A percentile compares a stretch with the other conserved stretches of the same genome.
Conservation (phyloP, 768 basidiomycete species). For the Leccinum longicurvipes region DNA sequence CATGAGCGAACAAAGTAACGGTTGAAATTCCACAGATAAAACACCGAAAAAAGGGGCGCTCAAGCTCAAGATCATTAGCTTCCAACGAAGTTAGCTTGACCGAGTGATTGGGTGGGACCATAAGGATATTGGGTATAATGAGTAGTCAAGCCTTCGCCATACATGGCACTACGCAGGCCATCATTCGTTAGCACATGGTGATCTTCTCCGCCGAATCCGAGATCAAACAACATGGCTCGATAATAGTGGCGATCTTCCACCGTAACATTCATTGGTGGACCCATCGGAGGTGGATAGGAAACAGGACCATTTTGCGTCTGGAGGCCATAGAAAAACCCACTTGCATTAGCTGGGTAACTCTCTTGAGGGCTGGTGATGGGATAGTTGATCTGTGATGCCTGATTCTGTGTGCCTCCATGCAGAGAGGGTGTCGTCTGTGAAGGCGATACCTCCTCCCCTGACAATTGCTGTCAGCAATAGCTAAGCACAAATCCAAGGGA, state of each 20-base stretch:
- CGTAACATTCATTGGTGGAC: constrained; percentile 22
- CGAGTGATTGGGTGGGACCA: constrained; percentile 20
- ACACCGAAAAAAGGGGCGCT: neutral
- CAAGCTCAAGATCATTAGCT: constrained; percentile 6
- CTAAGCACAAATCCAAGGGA: neutral
- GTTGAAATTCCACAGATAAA: constrained; percentile 3
- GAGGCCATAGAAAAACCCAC: constrained; percentile 11
- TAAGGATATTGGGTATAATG: constrained; percentile 35
- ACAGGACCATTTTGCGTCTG: constrained; percentile 14
- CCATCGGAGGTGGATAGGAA: constrained; percentile 32
- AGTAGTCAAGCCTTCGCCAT: constrained; percentile 35
- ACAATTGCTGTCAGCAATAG: constrained; percentile 8
- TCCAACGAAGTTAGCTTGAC: constrained; percentile 24
- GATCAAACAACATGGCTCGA: constrained; percentile 71
- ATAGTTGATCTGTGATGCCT: constrained; percentile 15
- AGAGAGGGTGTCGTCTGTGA: constrained; percentile 26
- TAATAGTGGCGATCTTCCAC: constrained; percentile 68
- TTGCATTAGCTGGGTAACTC: constrained; percentile 13
- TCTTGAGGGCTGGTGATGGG: constrained; percentile 17
- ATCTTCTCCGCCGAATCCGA: constrained; percentile 56
- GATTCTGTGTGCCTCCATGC: constrained; percentile 12
- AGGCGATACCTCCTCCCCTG: constrained; percentile 22
- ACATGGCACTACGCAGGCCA: constrained; percentile 22
- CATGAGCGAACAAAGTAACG: constrained; percentile 4
- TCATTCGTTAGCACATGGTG: constrained; percentile 23